Percentiles rank a stretch among this genome's conserved stretches.
phyloP scores from a whole-genome alignment of 441 rosid species.

The Pelargonium myrrhifolium region DNA sequence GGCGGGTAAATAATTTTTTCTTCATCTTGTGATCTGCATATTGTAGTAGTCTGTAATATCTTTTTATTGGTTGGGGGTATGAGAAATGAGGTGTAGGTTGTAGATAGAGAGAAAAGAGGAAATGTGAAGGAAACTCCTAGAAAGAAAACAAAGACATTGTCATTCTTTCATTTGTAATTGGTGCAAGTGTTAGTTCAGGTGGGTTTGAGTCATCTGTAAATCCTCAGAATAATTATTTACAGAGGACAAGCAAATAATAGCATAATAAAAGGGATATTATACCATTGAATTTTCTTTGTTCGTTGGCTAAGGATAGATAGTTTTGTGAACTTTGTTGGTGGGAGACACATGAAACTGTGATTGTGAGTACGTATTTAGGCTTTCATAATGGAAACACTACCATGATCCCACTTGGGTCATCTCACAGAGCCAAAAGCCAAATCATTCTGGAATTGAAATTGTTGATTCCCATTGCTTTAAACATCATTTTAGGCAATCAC shows the following conservation, averaged over 20 bases:
- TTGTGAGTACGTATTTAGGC: too few relatives aligned
- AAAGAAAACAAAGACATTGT: background rate
- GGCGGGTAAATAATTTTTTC: background rate
- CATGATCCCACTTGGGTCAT: too few relatives aligned
- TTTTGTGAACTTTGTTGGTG: too few relatives aligned
- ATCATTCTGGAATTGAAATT: too few relatives aligned
- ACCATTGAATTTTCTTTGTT: background rate
- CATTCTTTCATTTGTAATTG: background rate
- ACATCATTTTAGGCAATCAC: background rate
- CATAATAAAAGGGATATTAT: background rate
- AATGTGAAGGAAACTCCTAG: background rate
- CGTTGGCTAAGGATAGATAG: background rate
- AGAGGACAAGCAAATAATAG: background rate
- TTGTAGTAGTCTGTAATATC: background rate
- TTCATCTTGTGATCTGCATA: background rate
- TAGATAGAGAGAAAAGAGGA: slow-evolving; percentile 4
- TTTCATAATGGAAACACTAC: too few relatives aligned
- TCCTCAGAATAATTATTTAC: background rate
- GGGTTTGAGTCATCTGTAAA: background rate
- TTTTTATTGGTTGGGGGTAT: background rate
- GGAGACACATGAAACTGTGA: too few relatives aligned
- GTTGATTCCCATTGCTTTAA: background rate
- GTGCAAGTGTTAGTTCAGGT: background rate
- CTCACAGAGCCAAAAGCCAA: background rate
- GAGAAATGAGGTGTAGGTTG: background rate